Evolutionary conservation across 2,329 filamentous ascomycete genomes (phyloP).

Genomic region (Aspergillus transmontanensis): DNA sequence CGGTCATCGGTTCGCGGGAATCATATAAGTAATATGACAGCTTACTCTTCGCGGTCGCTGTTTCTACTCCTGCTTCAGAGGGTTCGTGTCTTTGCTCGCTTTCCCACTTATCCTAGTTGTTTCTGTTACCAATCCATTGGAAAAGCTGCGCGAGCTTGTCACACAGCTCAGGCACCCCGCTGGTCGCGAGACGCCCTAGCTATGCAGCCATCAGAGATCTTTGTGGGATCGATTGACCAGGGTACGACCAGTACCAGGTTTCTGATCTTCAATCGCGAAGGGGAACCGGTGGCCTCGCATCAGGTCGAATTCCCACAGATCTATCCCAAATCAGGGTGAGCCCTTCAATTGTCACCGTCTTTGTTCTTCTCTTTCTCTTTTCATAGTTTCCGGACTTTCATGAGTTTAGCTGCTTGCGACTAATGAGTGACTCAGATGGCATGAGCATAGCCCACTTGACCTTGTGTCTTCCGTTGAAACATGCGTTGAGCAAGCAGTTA

Average conservation of each 20-base stretch:
- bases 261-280: conserved; percentile 80
- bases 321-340: conserved; percentile 80
- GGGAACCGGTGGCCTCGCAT: conserved; percentile 76
- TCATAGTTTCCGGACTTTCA: neutral
- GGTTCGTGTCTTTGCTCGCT: neutral
- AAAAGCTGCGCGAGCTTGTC: neutral
- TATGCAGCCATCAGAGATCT: conserved; percentile 44
- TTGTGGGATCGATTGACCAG: conserved; percentile 85
- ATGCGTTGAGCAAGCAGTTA: conserved; percentile 75
- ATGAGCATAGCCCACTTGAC: conserved; percentile 81
- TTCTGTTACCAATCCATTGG: neutral
- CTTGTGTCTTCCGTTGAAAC: conserved; percentile 72
- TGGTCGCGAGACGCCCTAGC: neutral
- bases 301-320: conserved; percentile 84
- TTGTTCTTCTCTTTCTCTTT: neutral
- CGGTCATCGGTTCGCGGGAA: neutral
- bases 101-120: neutral
- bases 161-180: neutral
- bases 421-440: conserved; percentile 62
- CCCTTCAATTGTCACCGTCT: conserved; percentile 29
- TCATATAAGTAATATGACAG: conserved; percentile 6
- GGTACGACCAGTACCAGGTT: conserved; percentile 88
- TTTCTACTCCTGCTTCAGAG: neutral
- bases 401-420: neutral
- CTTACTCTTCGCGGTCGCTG: neutral